Base-by-base conservation (phyloP, 2,329 filamentous ascomycete genomes). In the Monilinia laxa region DNA sequence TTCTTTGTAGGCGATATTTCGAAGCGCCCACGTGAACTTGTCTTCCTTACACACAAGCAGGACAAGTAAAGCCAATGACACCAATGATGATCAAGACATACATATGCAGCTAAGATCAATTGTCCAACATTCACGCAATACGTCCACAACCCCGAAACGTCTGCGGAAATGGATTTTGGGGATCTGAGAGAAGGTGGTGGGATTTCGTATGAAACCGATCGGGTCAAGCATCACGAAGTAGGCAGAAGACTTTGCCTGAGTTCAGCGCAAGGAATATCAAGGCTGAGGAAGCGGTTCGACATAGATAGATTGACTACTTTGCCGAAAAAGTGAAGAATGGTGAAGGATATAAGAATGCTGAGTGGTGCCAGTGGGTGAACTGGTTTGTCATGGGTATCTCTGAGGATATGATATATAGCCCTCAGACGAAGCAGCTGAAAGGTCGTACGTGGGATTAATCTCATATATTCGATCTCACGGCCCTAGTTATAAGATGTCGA, bases 371-470 rank as follows among this genome's bases (percentile, higher is more conserved):
- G 47, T 68, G 67, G 64, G 40, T 25, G 6, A 20, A 35, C 23
- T 68, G 67, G 64, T 47, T 68, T 18, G 51, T 47, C 11, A 65
- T 63, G 59, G 67, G 67, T 51, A 40, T 68, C 16, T 59, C 67
- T 23, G 64, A 55, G 3, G 64, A 67, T 64, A 42, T 68, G 20
- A 16, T 60, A 20, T 67, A 35, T 7, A 65, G 49, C 18, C 31
- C 31, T 9, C 38, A 65, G 23, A 62, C 65, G 64, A 52, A 62
- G 14, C 35, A 65, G 20, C 62, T 67, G 64, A 65, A 57, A 62
- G 64, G 67, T 23, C 20, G 58, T 66, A 65, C 65, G 58, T 58
- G 38, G 18, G 12, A 11, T 18, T 49, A 20, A 40, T 45, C 56
- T n/a, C 28, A 18, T 20, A 2, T 60, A 10, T 28, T 53, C 20